A percentile compares a stretch with the other conserved stretches of the same genome.
Evolutionary conservation across 352 stramenopile species (phyloP).

Genomic region (Pythium oligandrum): DNA sequence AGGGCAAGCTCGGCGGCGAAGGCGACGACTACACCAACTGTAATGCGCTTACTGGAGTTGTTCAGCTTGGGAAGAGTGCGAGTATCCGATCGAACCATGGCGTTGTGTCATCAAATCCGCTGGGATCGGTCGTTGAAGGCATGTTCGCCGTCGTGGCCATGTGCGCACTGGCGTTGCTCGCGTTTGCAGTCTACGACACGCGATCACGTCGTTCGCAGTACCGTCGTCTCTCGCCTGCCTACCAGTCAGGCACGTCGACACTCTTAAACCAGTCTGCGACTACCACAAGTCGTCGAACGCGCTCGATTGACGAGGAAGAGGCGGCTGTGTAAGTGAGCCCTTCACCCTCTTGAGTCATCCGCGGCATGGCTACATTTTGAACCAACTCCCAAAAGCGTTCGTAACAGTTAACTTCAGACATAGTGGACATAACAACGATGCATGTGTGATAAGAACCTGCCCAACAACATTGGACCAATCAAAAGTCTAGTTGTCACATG

Average conservation of each 20-base stretch:
- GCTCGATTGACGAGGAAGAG: conserved; percentile 3
- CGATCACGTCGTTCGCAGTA: conserved; percentile 22
- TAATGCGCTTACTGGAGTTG: conserved; percentile 2
- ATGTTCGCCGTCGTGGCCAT: conserved; percentile 16
- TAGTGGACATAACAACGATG: no score
- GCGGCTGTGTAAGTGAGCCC: conserved; percentile 5
- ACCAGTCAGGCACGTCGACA: no score
- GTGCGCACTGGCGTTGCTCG: conserved; percentile 15
- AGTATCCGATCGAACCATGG: background rate
- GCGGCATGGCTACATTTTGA: no score
- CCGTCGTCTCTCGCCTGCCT: conserved; percentile 6
- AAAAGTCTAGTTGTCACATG: no score
- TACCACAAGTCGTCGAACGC: no score
- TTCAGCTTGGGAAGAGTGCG: background rate
- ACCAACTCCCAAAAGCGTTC: no score
- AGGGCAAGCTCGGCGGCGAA: conserved; percentile 27
- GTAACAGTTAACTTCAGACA: no score
- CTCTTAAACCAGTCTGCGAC: no score
- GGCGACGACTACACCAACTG: conserved; percentile 33
- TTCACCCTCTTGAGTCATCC: no score
- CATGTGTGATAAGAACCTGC: no score
- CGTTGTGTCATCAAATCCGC: background rate
- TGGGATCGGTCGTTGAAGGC: conserved; percentile 13
- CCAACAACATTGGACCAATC: no score
- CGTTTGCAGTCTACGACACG: conserved; percentile 11